Percentiles rank a stretch among this genome's conserved stretches.
Conservation (phyloP, 179 eudicot genomes). For the Camellia oleifera region DNA sequence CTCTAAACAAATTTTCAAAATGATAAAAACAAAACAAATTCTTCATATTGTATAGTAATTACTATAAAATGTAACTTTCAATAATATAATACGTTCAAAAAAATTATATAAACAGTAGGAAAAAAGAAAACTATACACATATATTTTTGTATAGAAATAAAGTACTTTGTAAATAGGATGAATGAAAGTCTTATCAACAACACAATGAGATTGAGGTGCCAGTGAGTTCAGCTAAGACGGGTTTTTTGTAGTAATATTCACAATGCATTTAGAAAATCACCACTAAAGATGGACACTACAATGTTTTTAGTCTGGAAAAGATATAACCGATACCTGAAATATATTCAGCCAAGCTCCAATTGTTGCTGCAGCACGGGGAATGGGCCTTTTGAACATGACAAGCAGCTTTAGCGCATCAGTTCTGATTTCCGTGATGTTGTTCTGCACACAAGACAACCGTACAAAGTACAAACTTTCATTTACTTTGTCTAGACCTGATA, state of each 20-base stretch:
- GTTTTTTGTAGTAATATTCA: not conserved
- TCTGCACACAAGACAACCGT: constrained; percentile 47
- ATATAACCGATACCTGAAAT: constrained; percentile 56
- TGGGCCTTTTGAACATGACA: constrained; percentile 71
- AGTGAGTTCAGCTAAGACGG: not conserved
- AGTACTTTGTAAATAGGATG: no score
- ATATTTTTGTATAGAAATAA: no score
- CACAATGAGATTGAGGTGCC: no score
- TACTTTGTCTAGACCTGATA: not conserved
- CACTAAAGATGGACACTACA: not conserved
- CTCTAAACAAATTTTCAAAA: no score
- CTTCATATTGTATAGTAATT: no score
- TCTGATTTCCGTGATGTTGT: constrained; percentile 84
- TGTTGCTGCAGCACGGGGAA: constrained; percentile 85
- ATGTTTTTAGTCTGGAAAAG: not conserved
- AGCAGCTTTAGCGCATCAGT: constrained; percentile 90
- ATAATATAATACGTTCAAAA: no score
- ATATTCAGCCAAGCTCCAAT: constrained; percentile 95
- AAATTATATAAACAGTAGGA: no score
- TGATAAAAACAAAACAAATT: no score
- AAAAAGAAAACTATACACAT: no score
- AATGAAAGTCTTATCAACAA: no score
- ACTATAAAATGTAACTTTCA: no score
- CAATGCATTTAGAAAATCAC: not conserved
- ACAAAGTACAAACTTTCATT: not conserved